Conservation (phyloP, 306 rosid species). For the Pachyrhizus erosus region DNA sequence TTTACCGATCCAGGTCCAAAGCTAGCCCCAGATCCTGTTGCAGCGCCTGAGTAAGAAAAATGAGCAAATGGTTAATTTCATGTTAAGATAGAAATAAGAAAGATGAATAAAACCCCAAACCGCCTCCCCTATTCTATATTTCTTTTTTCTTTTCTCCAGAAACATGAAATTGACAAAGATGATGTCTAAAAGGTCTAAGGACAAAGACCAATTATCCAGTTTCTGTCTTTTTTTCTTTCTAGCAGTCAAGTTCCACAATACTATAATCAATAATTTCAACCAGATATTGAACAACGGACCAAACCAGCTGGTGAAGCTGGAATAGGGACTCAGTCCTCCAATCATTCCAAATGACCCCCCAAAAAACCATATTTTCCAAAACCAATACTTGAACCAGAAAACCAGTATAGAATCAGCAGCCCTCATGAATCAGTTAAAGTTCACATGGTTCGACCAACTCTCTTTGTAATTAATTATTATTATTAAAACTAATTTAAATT, state of each 20-base stretch:
- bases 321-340: neutral
- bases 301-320: neutral
- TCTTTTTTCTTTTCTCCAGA: neutral
- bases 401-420: neutral
- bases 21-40: constrained; percentile 86
- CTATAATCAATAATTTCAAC: constrained; percentile 15
- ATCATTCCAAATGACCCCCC: constrained; percentile 14
- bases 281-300: neutral
- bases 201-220: neutral
- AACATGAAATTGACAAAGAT: neutral
- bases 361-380: neutral
- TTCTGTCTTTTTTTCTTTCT: neutral
- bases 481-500: neutral
- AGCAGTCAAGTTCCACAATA: constrained; percentile 21
- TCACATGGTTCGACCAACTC: neutral
- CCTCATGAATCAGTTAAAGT: neutral
- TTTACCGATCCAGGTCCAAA: constrained; percentile 81
- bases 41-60: constrained; percentile 63
- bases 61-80: constrained; percentile 11
- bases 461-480: neutral
- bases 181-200: neutral
- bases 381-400: constrained; percentile 8
- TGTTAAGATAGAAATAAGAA: constrained; percentile 23
- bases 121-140: neutral
- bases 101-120: constrained; percentile 13